Conservation (phyloP, 2,329 filamentous ascomycete species). For the Chaetomiaceae sp. region DNA sequence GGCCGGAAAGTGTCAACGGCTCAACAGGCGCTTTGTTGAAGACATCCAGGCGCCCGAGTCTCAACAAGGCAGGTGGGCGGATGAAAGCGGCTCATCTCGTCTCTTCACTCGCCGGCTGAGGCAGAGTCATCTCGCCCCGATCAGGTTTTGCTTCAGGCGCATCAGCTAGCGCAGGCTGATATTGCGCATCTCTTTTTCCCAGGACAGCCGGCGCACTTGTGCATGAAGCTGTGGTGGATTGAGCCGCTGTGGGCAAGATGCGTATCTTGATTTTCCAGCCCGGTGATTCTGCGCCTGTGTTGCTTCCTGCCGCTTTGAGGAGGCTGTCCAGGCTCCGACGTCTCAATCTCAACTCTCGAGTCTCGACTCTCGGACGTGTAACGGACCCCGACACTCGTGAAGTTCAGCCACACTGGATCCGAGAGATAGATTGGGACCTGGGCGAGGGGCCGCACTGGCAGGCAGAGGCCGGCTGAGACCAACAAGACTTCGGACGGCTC, state of each 20-base stretch:
- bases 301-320: not conserved
- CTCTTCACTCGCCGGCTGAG: conserved; percentile 7
- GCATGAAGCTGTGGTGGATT: conserved; percentile 15
- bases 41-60: not conserved
- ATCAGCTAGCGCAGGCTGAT: conserved; percentile 7
- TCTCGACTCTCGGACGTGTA: too few species aligned
- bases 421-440: conserved; percentile 18
- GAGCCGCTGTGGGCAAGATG: conserved; percentile 17
- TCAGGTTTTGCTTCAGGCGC: not conserved
- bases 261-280: not conserved
- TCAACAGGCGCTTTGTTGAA: not conserved
- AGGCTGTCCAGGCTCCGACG: not conserved
- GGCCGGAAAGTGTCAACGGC: not conserved
- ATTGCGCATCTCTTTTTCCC: not conserved
- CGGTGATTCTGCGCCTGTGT: not conserved
- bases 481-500: conserved; percentile 5
- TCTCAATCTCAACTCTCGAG: not conserved
- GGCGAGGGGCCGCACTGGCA: conserved; percentile 7
- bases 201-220: not conserved
- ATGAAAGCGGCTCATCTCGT: conserved; percentile 6
- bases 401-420: conserved; percentile 4
- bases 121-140: conserved; percentile 3
- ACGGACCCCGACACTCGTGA: conserved; percentile 1
- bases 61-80: conserved; percentile 21
- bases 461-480: conserved; percentile 1